Evolutionary conservation across 2,329 filamentous ascomycete species (phyloP).

Genomic region (Trichophyton verrucosum): DNA sequence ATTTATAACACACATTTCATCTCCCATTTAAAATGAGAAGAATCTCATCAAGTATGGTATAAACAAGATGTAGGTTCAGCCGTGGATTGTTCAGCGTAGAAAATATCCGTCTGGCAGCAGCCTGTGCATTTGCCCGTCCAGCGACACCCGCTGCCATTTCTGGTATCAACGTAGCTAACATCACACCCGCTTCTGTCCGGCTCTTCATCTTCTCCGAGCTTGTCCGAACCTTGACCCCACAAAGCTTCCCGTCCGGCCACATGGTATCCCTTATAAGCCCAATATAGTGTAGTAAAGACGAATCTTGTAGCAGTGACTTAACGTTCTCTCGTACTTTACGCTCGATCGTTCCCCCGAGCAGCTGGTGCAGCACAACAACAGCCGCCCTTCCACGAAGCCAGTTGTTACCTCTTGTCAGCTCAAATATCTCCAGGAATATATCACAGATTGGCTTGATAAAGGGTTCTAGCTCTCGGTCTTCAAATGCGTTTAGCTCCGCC

Average conservation of each 20-base stretch:
- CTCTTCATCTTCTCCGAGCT: slow-evolving; percentile 64
- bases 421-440: slow-evolving; percentile 90
- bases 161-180: slow-evolving; percentile 79
- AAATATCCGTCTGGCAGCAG: slow-evolving; percentile 76
- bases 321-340: slow-evolving; percentile 83
- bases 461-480: slow-evolving; percentile 74
- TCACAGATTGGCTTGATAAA: slow-evolving; percentile 99
- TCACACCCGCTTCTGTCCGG: slow-evolving; percentile 72
- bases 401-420: slow-evolving; percentile 87
- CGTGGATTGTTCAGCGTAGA: slow-evolving; percentile 83
- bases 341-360: slow-evolving; percentile 91
- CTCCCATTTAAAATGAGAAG: slow-evolving; percentile 43
- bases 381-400: slow-evolving; percentile 94
- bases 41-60: slow-evolving; percentile 60
- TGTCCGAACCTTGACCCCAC: slow-evolving; percentile 46
- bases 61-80: slow-evolving; percentile 64
- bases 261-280: slow-evolving; percentile 59
- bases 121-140: slow-evolving; percentile 79
- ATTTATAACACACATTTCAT: background rate
- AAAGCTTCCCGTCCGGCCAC: slow-evolving; percentile 54
- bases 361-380: slow-evolving; percentile 88
- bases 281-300: slow-evolving; percentile 65
- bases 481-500: slow-evolving; percentile 85
- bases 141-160: slow-evolving; percentile 90
- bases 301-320: slow-evolving; percentile 60